Conservation (phyloP, 768 basidiomycete species). For the Boletus huronensis region DNA sequence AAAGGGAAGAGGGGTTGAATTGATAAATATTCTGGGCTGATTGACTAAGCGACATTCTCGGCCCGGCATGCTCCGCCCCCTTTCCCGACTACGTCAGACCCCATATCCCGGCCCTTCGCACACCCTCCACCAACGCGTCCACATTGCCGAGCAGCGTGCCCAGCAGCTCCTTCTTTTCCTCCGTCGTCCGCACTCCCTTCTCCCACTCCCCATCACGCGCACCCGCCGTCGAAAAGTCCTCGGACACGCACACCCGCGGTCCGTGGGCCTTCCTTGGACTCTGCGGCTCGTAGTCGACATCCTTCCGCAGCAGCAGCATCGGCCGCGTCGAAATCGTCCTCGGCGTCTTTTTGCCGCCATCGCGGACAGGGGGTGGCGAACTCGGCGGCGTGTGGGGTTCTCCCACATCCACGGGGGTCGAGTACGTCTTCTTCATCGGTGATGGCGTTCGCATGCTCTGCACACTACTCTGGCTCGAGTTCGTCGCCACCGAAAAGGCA, state of each 20-base stretch:
- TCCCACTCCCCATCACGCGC: slow-evolving; percentile 14
- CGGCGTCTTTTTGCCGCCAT: slow-evolving; percentile 17
- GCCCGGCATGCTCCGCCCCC: neutral
- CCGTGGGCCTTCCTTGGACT: slow-evolving; percentile 61
- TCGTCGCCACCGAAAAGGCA: slow-evolving; percentile 39
- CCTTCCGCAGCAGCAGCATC: slow-evolving; percentile 63
- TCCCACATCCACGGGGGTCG: slow-evolving; percentile 10
- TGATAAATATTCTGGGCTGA: neutral
- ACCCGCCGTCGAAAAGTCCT: slow-evolving; percentile 14
- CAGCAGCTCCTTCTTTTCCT: slow-evolving; percentile 79
- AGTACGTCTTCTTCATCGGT: slow-evolving; percentile 39
- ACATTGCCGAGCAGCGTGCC: slow-evolving; percentile 88
- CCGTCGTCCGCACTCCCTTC: slow-evolving; percentile 49
- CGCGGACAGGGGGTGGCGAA: slow-evolving; percentile 29
- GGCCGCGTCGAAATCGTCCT: slow-evolving; percentile 36
- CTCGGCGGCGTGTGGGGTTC: slow-evolving; percentile 23
- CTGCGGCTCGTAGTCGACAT: slow-evolving; percentile 69
- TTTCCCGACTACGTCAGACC: slow-evolving; percentile 48
- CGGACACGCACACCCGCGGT: slow-evolving; percentile 29
- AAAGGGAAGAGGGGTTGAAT: neutral
- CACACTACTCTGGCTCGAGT: slow-evolving; percentile 27
- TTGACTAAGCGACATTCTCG: slow-evolving; percentile 12
- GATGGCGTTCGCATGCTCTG: slow-evolving; percentile 37
- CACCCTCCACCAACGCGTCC: slow-evolving; percentile 84
- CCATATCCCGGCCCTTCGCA: slow-evolving; percentile 85